phyloP scores from a whole-genome alignment of 495 filamentous ascomycete genomes.

The Choiromyces venosus region DNA sequence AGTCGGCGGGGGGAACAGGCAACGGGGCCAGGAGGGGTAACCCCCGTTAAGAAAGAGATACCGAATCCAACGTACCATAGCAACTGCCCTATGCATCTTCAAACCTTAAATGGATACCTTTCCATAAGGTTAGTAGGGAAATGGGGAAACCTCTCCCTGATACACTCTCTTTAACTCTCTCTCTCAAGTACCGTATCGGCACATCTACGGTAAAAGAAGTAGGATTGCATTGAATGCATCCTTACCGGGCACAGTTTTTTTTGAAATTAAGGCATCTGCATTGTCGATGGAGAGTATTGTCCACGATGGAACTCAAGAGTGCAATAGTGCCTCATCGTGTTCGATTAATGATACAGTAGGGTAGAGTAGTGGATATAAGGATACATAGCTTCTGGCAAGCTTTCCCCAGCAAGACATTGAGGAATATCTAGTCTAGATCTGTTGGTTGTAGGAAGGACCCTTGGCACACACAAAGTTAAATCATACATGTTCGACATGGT shows the following conservation, averaged over 20 bases:
- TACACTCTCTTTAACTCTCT: neutral
- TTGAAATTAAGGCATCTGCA: neutral
- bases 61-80: neutral
- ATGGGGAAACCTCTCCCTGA: neutral
- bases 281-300: neutral
- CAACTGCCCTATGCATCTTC: neutral
- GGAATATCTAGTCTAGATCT: neutral
- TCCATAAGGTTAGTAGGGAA: neutral
- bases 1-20: neutral
- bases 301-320: neutral
- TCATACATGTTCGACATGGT: slow-evolving; percentile 11
- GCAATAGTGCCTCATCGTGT: neutral
- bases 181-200: neutral
- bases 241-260: neutral
- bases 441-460: neutral
- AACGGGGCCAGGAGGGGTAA: neutral
- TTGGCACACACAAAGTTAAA: neutral
- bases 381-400: neutral
- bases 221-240: neutral
- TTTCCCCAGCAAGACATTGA: neutral
- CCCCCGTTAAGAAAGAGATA: neutral
- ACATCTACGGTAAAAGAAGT: neutral
- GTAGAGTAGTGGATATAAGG: neutral
- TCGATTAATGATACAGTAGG: neutral
- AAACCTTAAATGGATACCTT: neutral